phyloP scores from a whole-genome alignment of 2,329 filamentous ascomycete genomes.

The Calonectria pseudoreteaudii region DNA sequence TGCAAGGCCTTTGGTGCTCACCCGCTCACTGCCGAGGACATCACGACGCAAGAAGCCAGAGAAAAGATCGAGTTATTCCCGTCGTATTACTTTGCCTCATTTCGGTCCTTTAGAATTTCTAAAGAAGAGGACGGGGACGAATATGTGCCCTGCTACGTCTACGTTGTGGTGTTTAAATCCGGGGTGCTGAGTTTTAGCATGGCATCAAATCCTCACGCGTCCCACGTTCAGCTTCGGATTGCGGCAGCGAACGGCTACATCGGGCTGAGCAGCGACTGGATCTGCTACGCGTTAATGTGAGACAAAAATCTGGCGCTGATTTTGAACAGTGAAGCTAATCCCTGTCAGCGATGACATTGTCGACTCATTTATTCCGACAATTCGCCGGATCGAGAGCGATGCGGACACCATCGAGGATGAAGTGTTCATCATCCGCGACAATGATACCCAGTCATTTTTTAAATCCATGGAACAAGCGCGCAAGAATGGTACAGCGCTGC shows the following conservation, averaged over 20 bases:
- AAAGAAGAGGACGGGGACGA: slow-evolving; percentile 83
- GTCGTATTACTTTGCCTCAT: slow-evolving; percentile 98
- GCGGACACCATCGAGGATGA: slow-evolving; percentile 95
- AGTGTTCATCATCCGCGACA: slow-evolving; percentile 90
- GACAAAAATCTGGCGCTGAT: slow-evolving; percentile 40
- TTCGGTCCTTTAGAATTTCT: slow-evolving; percentile 88
- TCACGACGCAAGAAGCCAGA: slow-evolving; percentile 91
- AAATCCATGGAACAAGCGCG: slow-evolving; percentile 89
- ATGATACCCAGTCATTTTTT: slow-evolving; percentile 89
- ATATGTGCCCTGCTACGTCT: slow-evolving; percentile 94
- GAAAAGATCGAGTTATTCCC: slow-evolving; percentile 99
- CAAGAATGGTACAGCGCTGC: slow-evolving; percentile 93
- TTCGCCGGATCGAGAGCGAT: slow-evolving; percentile 86
- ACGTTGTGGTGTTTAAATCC: slow-evolving; percentile 95
- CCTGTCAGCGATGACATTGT: slow-evolving; percentile 87
- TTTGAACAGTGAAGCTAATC: slow-evolving; percentile 33
- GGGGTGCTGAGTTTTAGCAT: slow-evolving; percentile 96
- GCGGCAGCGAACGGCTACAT: slow-evolving; percentile 95
- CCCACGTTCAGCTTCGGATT: slow-evolving; percentile 91
- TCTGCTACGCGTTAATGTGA: slow-evolving; percentile 97
- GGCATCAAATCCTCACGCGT: slow-evolving; percentile 84
- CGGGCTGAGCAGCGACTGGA: slow-evolving; percentile 95
- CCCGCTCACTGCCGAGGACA: slow-evolving; percentile 95
- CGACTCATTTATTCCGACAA: slow-evolving; percentile 93
- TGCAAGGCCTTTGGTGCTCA: slow-evolving; percentile 97